Conservation (phyloP, 345 rosid species). For the Arabidopsis arenosa region DNA sequence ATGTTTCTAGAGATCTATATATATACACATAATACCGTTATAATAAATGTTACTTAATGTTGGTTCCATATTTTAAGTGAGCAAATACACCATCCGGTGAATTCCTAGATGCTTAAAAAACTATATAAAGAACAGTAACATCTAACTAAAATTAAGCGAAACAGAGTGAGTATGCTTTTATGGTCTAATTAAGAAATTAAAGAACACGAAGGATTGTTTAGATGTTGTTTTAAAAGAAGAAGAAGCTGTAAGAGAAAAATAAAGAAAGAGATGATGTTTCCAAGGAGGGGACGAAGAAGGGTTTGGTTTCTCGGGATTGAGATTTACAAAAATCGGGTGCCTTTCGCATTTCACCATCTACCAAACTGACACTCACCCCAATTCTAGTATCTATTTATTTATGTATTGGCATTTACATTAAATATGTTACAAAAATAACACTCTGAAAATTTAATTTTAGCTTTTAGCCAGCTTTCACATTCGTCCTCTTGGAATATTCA, state of each 20-base stretch:
- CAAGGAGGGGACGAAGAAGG: conserved; percentile 46
- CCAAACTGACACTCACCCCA: conserved; percentile 45
- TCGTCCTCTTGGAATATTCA: conserved; percentile 39
- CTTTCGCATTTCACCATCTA: conserved; percentile 48
- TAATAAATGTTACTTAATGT: neutral
- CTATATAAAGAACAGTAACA: too few species aligned
- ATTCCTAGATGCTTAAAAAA: too few species aligned
- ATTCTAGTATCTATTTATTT: conserved; percentile 43
- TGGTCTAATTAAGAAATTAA: too few species aligned
- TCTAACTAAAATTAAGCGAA: too few species aligned
- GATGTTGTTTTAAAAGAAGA: too few species aligned
- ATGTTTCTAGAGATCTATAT: neutral
- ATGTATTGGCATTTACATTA: conserved; percentile 44
- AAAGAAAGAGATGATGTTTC: conserved; percentile 33
- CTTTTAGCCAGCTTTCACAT: conserved; percentile 36
- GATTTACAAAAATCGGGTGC: conserved; percentile 37
- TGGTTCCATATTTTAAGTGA: neutral
- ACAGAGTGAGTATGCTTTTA: too few species aligned
- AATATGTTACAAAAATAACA: conserved; percentile 39
- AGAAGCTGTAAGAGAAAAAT: too few species aligned
- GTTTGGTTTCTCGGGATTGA: conserved; percentile 50
- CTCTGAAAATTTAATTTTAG: conserved; percentile 10
- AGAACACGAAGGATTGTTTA: too few species aligned
- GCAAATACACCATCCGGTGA: too few species aligned
- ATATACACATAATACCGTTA: neutral